phyloP scores from a whole-genome alignment of 1,139 yeast species.

The Williopsis jadinii region DNA sequence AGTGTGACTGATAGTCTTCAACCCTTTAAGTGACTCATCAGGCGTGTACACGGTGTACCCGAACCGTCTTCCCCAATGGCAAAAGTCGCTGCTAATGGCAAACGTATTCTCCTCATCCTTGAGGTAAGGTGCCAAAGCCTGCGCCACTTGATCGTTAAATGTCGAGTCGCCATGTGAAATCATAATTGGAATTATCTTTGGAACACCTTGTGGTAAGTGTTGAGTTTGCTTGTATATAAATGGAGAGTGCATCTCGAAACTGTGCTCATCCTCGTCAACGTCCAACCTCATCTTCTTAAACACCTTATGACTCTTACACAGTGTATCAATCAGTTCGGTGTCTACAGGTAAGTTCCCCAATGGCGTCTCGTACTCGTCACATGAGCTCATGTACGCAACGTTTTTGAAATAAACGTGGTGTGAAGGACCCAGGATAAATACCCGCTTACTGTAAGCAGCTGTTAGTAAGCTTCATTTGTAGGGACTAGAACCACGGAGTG shows the following conservation, averaged over 20 bases:
- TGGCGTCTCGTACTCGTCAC: constrained; percentile 66
- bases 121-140: constrained; percentile 46
- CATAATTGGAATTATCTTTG: constrained; percentile 71
- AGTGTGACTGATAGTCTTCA: constrained; percentile 18
- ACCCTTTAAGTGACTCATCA: constrained; percentile 19
- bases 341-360: constrained; percentile 72
- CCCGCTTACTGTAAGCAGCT: constrained; percentile 35
- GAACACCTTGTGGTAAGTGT: constrained; percentile 32
- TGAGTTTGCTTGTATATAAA: constrained; percentile 46
- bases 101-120: constrained; percentile 56
- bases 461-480: too few relatives aligned
- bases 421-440: constrained; percentile 86
- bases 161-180: constrained; percentile 53
- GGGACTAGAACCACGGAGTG: too few relatives aligned
- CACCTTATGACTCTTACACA: constrained; percentile 26
- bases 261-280: constrained; percentile 82
- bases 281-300: constrained; percentile 52
- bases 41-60: constrained; percentile 58
- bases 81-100: constrained; percentile 83
- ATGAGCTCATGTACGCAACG: constrained; percentile 50
- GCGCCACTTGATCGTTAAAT: constrained; percentile 41
- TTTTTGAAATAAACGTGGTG: constrained; percentile 80
- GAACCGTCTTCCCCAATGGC: constrained; percentile 91
- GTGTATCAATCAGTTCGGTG: constrained; percentile 30
- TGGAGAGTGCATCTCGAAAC: constrained; percentile 94